A percentile compares a stretch with the other conserved stretches of the same genome.
Conservation (phyloP, 1,139 yeast genomes). For the Arxiozyma telluris region DNA sequence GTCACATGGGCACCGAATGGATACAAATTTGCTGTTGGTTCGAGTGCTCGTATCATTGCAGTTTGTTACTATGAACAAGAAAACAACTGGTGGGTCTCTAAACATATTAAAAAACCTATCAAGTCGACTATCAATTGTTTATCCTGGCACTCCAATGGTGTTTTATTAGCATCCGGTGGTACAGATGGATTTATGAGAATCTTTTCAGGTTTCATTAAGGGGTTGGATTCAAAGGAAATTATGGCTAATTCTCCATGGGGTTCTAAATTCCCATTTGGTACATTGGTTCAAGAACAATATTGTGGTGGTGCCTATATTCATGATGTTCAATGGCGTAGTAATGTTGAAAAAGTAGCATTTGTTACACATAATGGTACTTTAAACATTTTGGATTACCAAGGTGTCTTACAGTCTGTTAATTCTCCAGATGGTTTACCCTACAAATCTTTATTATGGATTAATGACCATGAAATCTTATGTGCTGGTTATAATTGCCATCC, state of each 20-base stretch:
- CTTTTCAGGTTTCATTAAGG: conserved; percentile 86
- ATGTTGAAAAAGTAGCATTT: conserved; percentile 69
- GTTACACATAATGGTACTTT: conserved; percentile 72
- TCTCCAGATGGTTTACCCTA: conserved; percentile 76
- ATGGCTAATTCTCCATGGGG: conserved; percentile 77
- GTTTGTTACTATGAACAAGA: conserved; percentile 93
- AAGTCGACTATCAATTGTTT: conserved; percentile 78
- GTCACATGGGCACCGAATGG: conserved; percentile 95
- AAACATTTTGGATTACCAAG: conserved; percentile 43
- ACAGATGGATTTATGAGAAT: conserved; percentile 94
- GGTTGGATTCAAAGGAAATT: conserved; percentile 75
- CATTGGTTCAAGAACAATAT: conserved; percentile 78
- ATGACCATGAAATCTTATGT: conserved; percentile 59
- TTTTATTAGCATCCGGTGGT: conserved; percentile 81
- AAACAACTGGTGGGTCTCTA: conserved; percentile 99
- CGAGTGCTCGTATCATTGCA: conserved; percentile 89
- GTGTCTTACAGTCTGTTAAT: conserved; percentile 57
- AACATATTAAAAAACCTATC: conserved; percentile 89
- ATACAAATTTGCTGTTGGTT: conserved; percentile 90
- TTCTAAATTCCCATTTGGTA: conserved; percentile 88
- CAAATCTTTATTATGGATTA: conserved; percentile 60
- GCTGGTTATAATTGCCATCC: conserved; percentile 95
- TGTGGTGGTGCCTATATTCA: conserved; percentile 84
- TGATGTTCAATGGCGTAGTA: conserved; percentile 78
- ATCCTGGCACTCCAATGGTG: conserved; percentile 94